These are phyloP conservation scores for Trypanosoma melophagium DNA, from an alignment of 208 protist species.

Conservation along the genomic window DNA sequence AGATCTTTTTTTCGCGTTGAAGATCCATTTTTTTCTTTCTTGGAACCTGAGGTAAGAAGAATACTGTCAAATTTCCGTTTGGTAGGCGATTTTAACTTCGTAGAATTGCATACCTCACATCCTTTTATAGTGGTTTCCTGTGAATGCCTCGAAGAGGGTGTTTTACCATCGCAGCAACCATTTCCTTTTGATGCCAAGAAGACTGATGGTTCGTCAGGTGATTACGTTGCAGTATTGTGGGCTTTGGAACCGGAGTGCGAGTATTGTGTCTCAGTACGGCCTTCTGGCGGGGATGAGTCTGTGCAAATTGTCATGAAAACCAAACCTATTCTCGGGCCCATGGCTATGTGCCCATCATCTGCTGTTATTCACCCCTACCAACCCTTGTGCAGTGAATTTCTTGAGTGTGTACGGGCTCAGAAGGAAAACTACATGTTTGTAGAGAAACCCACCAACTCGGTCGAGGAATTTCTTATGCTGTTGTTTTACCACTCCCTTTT, in stretches of 20 bases:
- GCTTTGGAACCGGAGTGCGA: neutral
- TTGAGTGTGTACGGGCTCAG: conserved; percentile 44
- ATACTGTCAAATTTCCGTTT: no score
- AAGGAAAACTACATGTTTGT: conserved; percentile 28
- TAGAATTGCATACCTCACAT: neutral
- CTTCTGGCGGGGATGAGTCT: neutral
- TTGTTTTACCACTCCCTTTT: conserved; percentile 75
- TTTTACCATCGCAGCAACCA: neutral
- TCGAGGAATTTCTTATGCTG: conserved; percentile 19
- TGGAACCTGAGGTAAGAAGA: no score
- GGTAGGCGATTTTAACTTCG: no score
- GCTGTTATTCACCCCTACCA: conserved; percentile 15
- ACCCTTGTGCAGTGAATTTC: conserved; percentile 45
- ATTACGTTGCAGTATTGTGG: conserved; percentile 20
- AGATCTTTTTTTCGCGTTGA: no score
- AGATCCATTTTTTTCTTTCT: no score
- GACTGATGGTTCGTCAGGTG: neutral
- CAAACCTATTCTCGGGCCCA: neutral
- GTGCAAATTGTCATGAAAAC: neutral
- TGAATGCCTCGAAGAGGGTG: neutral
- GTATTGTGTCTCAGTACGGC: neutral
- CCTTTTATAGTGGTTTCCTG: conserved; percentile 5
- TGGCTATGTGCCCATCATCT: neutral
- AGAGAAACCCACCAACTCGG: conserved; percentile 26
- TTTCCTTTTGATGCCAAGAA: conserved; percentile 7